A percentile compares a stretch with the other conserved stretches of the same genome.
These are phyloP conservation scores for Phytophthora hybrid DNA, from an alignment of 352 stramenopile species.

Conservation along the genomic window DNA sequence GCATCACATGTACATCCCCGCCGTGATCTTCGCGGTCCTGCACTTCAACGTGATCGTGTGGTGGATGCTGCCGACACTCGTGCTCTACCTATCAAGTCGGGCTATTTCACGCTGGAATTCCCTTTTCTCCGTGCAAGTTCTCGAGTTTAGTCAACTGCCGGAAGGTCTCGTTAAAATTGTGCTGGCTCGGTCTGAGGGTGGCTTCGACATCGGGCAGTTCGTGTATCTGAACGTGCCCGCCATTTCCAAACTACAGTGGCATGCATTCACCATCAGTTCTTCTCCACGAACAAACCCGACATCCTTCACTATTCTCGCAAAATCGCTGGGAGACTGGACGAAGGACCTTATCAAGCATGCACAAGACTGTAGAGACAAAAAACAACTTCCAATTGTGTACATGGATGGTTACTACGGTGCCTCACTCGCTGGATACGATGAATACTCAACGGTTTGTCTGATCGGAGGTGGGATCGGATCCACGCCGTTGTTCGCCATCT, in stretches of 20 bases:
- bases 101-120: slow-evolving; percentile 57
- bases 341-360: slow-evolving; percentile 49
- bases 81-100: slow-evolving; percentile 62
- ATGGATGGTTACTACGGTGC: slow-evolving; percentile 67
- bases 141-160: slow-evolving; percentile 40
- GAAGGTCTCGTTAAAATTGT: slow-evolving; percentile 61
- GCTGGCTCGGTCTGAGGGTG: slow-evolving; percentile 36
- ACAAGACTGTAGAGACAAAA: slow-evolving; percentile 36
- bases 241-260: slow-evolving; percentile 70
- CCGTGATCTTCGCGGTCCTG: slow-evolving; percentile 57
- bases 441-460: slow-evolving; percentile 57
- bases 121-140: slow-evolving; percentile 43
- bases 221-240: slow-evolving; percentile 64
- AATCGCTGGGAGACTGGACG: slow-evolving; percentile 62
- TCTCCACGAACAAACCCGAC: slow-evolving; percentile 43
- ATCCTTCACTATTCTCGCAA: slow-evolving; percentile 59
- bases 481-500: slow-evolving; percentile 62
- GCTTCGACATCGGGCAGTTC: slow-evolving; percentile 62
- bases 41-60: slow-evolving; percentile 60
- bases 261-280: slow-evolving; percentile 69
- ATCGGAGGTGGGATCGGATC: slow-evolving; percentile 59
- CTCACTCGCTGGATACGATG: slow-evolving; percentile 50
- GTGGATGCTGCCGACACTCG: slow-evolving; percentile 59
- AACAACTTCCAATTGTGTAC: slow-evolving; percentile 46
- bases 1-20: slow-evolving; percentile 64